Evolutionary conservation across 371 early-diverging fungal genomes (phyloP), one percentile per base, ranked within the genome.

Genomic region (Mucor saturninus): DNA sequence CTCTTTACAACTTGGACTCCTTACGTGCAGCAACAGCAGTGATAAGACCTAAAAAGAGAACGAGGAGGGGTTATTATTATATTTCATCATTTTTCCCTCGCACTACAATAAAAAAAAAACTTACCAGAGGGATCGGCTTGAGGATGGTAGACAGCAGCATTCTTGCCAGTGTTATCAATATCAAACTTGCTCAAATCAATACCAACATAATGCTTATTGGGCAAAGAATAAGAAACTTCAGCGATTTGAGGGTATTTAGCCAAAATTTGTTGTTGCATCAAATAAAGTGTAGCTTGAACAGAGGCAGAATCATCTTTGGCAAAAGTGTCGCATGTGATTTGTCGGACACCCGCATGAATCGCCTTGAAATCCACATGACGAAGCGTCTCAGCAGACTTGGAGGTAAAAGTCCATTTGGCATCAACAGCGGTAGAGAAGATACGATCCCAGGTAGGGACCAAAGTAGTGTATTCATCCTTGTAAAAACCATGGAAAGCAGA

Each of bases 161-260:
- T 85, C 69, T 78, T 77, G 59, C 81, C 85, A 63, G 83, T 69
- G 81, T 93, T 93, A 69, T 87, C 81, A 62, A 91, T 83, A 56
- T 90, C 90, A 75, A 93, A 85, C 78, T 86, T 85, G 68, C 70
- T 73, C 81, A 94, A 60, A 64, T 94, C 91, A 54, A 91, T 83
- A 42, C 87, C 86, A 68, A 93, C 91, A 72, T 87, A 86, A 73
- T 94, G 94, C 75, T 88, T 90, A 83, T 94, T 94, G 75, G 94
- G 94, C 53, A 94, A 82, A 54, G 90, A 84, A 69, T 91, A 91
- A 61, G 81, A 82, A 61, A 92, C 78, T 58, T 89, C 87, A 29
- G 79, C 83, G 52, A 93, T 73, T 45, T 79, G 81, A 45, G 84
- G 83, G 79, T 75, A 87, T 55, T 79, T 78, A 56, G 79, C 79